These are phyloP conservation scores for Coemansia sp. DNA, from an alignment of 192 early-diverging fungal species.

Conservation along the genomic window DNA sequence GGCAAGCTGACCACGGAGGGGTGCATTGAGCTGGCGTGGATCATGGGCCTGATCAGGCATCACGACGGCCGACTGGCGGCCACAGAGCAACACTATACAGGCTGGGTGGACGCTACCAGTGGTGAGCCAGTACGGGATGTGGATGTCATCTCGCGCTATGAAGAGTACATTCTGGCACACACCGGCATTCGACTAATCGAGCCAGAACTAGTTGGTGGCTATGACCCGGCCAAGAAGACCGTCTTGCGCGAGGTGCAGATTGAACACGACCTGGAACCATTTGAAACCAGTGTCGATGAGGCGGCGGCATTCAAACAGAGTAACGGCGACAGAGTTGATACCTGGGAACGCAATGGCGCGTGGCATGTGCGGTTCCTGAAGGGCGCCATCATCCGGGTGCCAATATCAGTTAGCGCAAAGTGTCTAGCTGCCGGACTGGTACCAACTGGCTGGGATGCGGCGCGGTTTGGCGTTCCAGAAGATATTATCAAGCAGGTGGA, in stretches of 20 bases:
- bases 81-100: conserved; percentile 32
- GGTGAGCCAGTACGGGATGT: conserved; percentile 76
- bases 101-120: conserved; percentile 85
- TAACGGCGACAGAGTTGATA: conserved; percentile 76
- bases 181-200: conserved; percentile 59
- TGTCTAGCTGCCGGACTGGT: conserved; percentile 80
- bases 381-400: conserved; percentile 81
- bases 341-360: conserved; percentile 36
- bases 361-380: conserved; percentile 79
- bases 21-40: conserved; percentile 96
- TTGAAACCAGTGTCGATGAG: conserved; percentile 85
- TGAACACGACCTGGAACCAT: conserved; percentile 78
- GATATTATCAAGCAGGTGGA: conserved; percentile 89
- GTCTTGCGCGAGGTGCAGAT: conserved; percentile 84
- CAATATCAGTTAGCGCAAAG: conserved; percentile 82
- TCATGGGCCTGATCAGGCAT: conserved; percentile 92
- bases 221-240: conserved; percentile 79
- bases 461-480: conserved; percentile 86
- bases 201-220: conserved; percentile 75
- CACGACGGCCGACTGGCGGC: conserved; percentile 52
- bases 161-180: conserved; percentile 81
- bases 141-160: conserved; percentile 85
- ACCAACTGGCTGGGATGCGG: conserved; percentile 90
- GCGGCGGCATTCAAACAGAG: conserved; percentile 76
- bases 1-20: conserved; percentile 54